Evolutionary conservation across 1,284 basidiomycete species (phyloP), one percentile per base, ranked within the genome.

Genomic region (Rhodotorula sp.): DNA sequence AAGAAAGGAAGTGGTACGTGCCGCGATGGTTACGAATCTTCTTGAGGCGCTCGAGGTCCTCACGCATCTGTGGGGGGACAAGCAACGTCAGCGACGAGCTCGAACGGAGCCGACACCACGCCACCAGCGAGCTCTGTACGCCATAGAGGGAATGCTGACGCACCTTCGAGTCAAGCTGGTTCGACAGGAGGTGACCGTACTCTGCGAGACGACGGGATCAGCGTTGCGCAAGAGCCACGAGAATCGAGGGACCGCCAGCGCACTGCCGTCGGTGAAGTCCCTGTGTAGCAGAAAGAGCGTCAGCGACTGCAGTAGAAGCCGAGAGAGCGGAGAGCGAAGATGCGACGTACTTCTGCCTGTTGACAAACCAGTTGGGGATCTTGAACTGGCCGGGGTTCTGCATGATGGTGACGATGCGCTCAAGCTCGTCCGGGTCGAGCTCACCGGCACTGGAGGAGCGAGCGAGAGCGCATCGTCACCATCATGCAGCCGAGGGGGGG

Each of bases 381-480:
- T 99, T 99, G 91, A 97, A 99, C 84, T 99, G 96, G 54, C 92
- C 92, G 49, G 97, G 97, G 86, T 96, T 97, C 87, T 99, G 97
- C 83, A 99, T 97, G 85, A 99, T 99, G 78, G 92, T 98, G 78
- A 99, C 97, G 78, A 99, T 88, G 78, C 97, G 93, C 87, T 99
- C 97, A 64, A 99, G 91, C 86, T 99, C 97, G 82, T 91, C 90
- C 61, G 92, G 92, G 89, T 95, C 94, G 82, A 95, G 90, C 82
- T 95, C 92, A 80, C 92, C 92, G 78, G 92, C 92, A 77, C 92
- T 93, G 80, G 58, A 61, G 53, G 34, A 1, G 45, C 10, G n/a
- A 21, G 59, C 10, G 57, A 17, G 7, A 14, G n/a, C 5, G 45
- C 21, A 12, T 10, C 27, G 50, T 49, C 3, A 19, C 23, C n/a